Evolutionary conservation across 768 basidiomycete species (phyloP).

Genomic region (Boletus pseudopeckii): DNA sequence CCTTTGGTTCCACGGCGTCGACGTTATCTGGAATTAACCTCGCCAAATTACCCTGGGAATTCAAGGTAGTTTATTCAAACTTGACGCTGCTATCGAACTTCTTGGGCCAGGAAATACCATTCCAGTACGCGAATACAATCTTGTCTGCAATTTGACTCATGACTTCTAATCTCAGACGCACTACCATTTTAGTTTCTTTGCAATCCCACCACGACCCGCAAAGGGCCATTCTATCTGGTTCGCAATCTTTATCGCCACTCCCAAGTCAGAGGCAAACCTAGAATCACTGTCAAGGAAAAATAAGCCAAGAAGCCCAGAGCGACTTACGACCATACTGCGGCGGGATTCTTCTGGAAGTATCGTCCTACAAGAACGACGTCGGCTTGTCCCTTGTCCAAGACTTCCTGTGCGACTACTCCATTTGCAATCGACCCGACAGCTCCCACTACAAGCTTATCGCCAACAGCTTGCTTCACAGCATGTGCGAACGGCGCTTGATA

Average conservation of each 20-base stretch:
- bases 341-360: slow-evolving; percentile 61
- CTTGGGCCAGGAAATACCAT: neutral
- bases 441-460: slow-evolving; percentile 36
- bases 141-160: neutral
- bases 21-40: too few relatives aligned
- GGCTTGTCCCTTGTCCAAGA: slow-evolving; percentile 41
- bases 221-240: slow-evolving; percentile 59
- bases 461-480: slow-evolving; percentile 47
- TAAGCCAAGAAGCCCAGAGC: neutral
- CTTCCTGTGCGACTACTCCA: slow-evolving; percentile 41
- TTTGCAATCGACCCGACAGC: slow-evolving; percentile 29
- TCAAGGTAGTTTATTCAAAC: neutral
- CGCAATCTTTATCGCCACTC: slow-evolving; percentile 42
- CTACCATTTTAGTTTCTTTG: slow-evolving; percentile 16
- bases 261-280: slow-evolving; percentile 53
- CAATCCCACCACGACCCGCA: slow-evolving; percentile 32
- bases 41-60: neutral
- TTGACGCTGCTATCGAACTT: neutral
- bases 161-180: neutral
- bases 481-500: slow-evolving; percentile 59
- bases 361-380: slow-evolving; percentile 50
- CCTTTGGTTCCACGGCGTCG: neutral
- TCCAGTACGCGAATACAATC: neutral
- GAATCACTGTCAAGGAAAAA: neutral
- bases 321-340: slow-evolving; percentile 36